A percentile compares a stretch with the other conserved stretches of the same genome.
phyloP scores from a whole-genome alignment of 73 alveolate genomes.

The Stentor roeselii region DNA sequence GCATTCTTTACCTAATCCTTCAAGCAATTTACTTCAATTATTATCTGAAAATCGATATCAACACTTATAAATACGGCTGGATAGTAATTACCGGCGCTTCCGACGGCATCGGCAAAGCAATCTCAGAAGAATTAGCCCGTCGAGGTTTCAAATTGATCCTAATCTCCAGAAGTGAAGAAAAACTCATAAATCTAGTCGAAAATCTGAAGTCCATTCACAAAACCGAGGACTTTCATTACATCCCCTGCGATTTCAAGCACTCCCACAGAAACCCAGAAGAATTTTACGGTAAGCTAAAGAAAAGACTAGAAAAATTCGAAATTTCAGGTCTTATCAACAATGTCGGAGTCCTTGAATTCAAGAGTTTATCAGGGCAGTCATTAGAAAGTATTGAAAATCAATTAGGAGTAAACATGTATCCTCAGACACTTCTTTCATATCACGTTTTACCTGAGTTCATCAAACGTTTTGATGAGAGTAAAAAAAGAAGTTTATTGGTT shows the following conservation, averaged over 20 bases:
- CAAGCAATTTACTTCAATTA: neutral
- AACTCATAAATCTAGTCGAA: constrained; percentile 25
- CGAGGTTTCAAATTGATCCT: constrained; percentile 54
- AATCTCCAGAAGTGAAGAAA: constrained; percentile 44
- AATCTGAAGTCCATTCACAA: neutral
- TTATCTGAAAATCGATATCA: neutral
- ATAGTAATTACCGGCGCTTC: constrained; percentile 56
- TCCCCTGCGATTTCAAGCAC: neutral
- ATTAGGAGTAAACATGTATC: neutral
- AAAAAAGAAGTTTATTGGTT: neutral
- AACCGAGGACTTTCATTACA: neutral
- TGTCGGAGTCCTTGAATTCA: neutral
- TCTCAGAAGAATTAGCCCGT: constrained; percentile 41
- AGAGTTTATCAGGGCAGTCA: neutral
- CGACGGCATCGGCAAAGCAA: constrained; percentile 63
- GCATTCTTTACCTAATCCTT: neutral
- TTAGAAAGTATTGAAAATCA: neutral
- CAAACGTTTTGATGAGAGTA: neutral
- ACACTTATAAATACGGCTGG: constrained; percentile 16
- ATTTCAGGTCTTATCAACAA: neutral
- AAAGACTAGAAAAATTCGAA: neutral
- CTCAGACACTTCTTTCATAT: constrained; percentile 4
- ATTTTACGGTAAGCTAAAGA: neutral
- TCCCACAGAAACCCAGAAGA: constrained; percentile 3
- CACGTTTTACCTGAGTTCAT: neutral